Evolutionary conservation across 2,329 filamentous ascomycete species (phyloP), one percentile per base, ranked within the genome.

Genomic region (Chaetomiaceae sp.): DNA sequence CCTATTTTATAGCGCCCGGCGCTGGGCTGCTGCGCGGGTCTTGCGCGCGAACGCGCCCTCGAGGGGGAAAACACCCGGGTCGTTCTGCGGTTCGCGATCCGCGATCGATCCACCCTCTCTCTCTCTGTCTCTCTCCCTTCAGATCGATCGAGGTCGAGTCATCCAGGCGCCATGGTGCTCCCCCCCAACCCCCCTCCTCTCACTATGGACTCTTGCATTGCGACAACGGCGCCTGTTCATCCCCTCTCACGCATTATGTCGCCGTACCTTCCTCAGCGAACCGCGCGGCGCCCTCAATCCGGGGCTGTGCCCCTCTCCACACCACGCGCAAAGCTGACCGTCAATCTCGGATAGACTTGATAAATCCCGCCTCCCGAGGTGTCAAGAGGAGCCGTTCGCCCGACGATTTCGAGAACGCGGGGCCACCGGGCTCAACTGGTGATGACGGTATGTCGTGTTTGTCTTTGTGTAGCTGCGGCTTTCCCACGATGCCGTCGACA

Each of bases 381-480:
- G 74, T 85, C 64, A 95, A 95, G 76, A 82, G 89, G 70, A 87
- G 82, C 76, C 85, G 87, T 60, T 91, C 89, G 61, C 86, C 87
- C 64, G 82, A 87, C 64, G 73, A 69, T 55, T 82, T 84, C 72
- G 78, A 76, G 69, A 79, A 83, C 66, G 69, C 74, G 60, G 72
- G 72, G 51, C 62, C 69, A 55, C 73, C 73, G 61, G 79, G 78
- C 63, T 77, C 77, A 62, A 76, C 81, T 68, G 84, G 82, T 75
- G 80, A 87, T 74, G 83, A 87, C 78, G 84, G 88, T 90, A 86
- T 75, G 86, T 85, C 65, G 66, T 69, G 66, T 63, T 62, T 66
- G 64, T 62, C 66, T 62, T 55, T 67, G 64, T 67, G 68, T 67
- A 69, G 61, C 65, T 65, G 64, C 18, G 63, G 61, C 65, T n/a